Evolutionary conservation across 1,139 yeast genomes (phyloP).

Genomic region (Pichia sp.): DNA sequence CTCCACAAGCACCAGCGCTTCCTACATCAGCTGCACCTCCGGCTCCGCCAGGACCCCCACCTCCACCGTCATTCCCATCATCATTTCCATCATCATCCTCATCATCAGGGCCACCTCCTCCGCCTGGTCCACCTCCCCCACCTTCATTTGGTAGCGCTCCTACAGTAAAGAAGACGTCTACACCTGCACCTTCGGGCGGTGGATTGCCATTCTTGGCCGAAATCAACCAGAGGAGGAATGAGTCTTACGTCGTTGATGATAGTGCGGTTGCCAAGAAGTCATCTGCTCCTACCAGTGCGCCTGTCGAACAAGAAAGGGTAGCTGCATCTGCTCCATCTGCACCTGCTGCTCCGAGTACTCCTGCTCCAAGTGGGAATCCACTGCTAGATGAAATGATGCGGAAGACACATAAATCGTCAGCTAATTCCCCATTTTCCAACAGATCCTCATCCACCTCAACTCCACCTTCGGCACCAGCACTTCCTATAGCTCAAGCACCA

Average conservation of each 20-base stretch:
- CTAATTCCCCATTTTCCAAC: background rate
- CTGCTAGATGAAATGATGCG: conserved; percentile 18
- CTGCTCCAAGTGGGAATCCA: conserved; percentile 16
- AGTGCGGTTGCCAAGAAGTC: conserved; percentile 13
- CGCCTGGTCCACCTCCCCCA: conserved; percentile 19
- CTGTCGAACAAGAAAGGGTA: conserved; percentile 12
- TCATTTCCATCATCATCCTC: conserved; percentile 11
- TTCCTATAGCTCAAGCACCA: conserved; percentile 26
- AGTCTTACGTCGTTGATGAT: conserved; percentile 40
- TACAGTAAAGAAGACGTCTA: conserved; percentile 12
- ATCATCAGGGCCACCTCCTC: conserved; percentile 18
- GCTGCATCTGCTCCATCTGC: conserved; percentile 14
- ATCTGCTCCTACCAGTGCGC: conserved; percentile 15
- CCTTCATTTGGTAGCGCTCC: conserved; percentile 17
- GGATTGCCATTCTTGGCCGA: conserved; percentile 51
- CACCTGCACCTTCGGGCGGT: conserved; percentile 22
- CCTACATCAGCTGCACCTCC: conserved; percentile 9
- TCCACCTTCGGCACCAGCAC: conserved; percentile 21
- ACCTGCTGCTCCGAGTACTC: conserved; percentile 8
- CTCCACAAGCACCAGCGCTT: conserved; percentile 6
- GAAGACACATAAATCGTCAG: conserved; percentile 10
- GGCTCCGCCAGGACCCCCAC: conserved; percentile 11
- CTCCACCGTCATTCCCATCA: conserved; percentile 8
- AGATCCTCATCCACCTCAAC: background rate
- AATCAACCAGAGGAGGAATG: conserved; percentile 52